Conservation (phyloP, 2,329 filamentous ascomycete species). For the Alternaria triticimaculans region DNA sequence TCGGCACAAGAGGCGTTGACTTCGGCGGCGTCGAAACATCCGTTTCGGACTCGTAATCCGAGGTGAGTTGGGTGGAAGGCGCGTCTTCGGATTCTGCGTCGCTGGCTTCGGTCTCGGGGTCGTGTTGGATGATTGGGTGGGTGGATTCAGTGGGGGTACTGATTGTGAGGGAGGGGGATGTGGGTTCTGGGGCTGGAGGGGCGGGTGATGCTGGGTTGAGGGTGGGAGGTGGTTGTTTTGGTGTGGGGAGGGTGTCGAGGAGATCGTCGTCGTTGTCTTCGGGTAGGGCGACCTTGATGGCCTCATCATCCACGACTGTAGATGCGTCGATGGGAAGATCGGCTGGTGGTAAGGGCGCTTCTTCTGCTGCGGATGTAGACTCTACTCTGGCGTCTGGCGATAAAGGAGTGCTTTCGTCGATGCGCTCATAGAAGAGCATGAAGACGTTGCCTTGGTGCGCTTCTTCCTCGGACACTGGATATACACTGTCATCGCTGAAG, state of each 20-base stretch:
- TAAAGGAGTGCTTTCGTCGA: slow-evolving; percentile 53
- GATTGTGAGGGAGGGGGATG: background rate
- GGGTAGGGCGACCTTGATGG: slow-evolving; percentile 27
- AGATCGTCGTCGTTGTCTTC: slow-evolving; percentile 25
- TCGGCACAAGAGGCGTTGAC: background rate
- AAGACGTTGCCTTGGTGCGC: slow-evolving; percentile 85
- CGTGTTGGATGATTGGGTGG: background rate
- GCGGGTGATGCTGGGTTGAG: background rate
- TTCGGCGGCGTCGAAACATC: slow-evolving; percentile 1
- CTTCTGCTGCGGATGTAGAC: slow-evolving; percentile 5
- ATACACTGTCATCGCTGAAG: slow-evolving; percentile 87
- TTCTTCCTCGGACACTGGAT: slow-evolving; percentile 72
- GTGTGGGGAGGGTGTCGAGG: slow-evolving; percentile 7
- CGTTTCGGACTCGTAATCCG: slow-evolving; percentile 21
- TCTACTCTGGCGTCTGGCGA: background rate
- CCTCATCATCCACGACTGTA: slow-evolving; percentile 8
- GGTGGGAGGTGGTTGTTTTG: background rate
- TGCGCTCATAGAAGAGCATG: slow-evolving; percentile 93
- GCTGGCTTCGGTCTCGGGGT: slow-evolving; percentile 22
- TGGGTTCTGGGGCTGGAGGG: background rate
- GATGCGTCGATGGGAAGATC: background rate
- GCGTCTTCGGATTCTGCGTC: slow-evolving; percentile 32
- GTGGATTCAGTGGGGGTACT: background rate
- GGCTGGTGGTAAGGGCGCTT: slow-evolving; percentile 29
- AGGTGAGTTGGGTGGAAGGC: slow-evolving; percentile 32